These are phyloP conservation scores for Vitis hybrid DNA, from an alignment of 177 flowering plant species.

Conservation along the genomic window DNA sequence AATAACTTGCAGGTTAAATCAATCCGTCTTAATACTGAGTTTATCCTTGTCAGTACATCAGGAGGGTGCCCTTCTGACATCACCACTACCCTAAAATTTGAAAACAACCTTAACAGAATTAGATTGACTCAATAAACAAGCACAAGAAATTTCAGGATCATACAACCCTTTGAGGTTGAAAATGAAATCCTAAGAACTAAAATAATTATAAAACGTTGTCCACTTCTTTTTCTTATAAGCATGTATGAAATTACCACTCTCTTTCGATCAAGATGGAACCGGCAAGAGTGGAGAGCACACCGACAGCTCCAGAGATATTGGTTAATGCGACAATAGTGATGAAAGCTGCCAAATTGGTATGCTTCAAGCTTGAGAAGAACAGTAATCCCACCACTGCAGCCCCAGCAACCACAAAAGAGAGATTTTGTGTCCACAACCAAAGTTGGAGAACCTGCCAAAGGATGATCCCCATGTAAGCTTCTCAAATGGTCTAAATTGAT, in stretches of 20 bases:
- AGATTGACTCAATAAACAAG: too few relatives aligned
- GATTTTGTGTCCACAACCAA: conserved; percentile 75
- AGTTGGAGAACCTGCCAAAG: conserved; percentile 60
- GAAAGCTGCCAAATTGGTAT: conserved; percentile 39
- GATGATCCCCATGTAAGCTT: not conserved
- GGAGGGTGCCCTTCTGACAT: conserved; percentile 69
- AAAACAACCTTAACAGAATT: not conserved
- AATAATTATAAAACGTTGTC: too few relatives aligned
- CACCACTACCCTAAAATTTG: conserved; percentile 75
- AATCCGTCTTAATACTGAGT: conserved; percentile 71
- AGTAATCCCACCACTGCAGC: conserved; percentile 58
- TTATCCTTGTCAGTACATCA: conserved; percentile 56
- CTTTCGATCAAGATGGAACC: conserved; percentile 92
- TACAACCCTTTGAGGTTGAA: too few relatives aligned
- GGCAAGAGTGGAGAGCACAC: conserved; percentile 79
- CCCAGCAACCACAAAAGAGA: conserved; percentile 81
- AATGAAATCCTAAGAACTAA: too few relatives aligned
- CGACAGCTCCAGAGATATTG: conserved; percentile 80
- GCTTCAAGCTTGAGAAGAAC: conserved; percentile 36
- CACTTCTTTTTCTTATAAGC: too few relatives aligned
- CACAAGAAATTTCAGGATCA: too few relatives aligned
- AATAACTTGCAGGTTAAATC: conserved; percentile 78
- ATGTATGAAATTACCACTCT: conserved; percentile 63
- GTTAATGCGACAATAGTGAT: conserved; percentile 49
- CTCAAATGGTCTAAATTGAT: too few relatives aligned